Evolutionary conservation across 2,329 filamentous ascomycete genomes (phyloP).

Genomic region (Drechslerella dactyloides): DNA sequence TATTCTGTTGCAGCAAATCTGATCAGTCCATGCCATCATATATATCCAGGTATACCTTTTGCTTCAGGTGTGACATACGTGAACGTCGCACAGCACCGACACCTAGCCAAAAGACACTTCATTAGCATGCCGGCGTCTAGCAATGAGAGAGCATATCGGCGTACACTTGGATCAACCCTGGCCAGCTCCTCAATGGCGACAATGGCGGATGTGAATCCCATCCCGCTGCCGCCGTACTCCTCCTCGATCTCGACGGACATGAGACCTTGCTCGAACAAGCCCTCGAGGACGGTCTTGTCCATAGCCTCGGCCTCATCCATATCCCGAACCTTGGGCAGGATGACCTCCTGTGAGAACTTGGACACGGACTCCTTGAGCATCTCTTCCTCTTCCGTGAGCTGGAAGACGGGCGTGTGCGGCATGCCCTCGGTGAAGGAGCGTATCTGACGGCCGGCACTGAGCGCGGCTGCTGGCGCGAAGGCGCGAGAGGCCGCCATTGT

Average conservation of each 20-base stretch:
- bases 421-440: slow-evolving; percentile 40
- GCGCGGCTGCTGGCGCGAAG: slow-evolving; percentile 34
- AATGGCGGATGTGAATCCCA: slow-evolving; percentile 98
- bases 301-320: slow-evolving; percentile 98
- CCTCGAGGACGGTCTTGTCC: slow-evolving; percentile 86
- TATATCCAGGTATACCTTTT: slow-evolving; percentile 4
- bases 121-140: slow-evolving; percentile 17
- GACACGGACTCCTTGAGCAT: slow-evolving; percentile 88
- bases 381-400: slow-evolving; percentile 85
- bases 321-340: slow-evolving; percentile 88
- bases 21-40: not conserved
- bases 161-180: slow-evolving; percentile 89
- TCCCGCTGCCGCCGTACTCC: slow-evolving; percentile 92
- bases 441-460: slow-evolving; percentile 44
- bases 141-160: slow-evolving; percentile 55
- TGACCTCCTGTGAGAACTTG: slow-evolving; percentile 87
- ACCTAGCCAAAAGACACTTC: slow-evolving; percentile 30
- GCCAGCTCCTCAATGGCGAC: slow-evolving; percentile 97
- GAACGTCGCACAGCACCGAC: slow-evolving; percentile 86
- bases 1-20: slow-evolving; percentile 65
- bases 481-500: slow-evolving; percentile 18
- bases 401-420: slow-evolving; percentile 79
- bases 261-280: slow-evolving; percentile 93
- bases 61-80: slow-evolving; percentile 59
- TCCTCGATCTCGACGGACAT: slow-evolving; percentile 99